Conservation (phyloP, 108 stramenopile species). For the Cyclotella sp. region DNA sequence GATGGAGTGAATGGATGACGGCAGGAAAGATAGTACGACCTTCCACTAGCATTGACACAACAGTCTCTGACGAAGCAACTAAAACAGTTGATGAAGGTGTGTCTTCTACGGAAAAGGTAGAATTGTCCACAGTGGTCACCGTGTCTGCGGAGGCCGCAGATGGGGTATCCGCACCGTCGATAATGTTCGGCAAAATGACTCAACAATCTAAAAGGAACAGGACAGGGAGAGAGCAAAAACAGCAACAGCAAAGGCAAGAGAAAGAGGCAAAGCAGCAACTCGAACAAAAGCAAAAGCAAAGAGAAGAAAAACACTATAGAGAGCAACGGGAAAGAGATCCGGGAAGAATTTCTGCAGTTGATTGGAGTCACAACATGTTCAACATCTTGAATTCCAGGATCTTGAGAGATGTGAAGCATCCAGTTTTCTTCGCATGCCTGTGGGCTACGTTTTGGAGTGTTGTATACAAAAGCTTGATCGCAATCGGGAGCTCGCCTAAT, state of each 20-base stretch:
- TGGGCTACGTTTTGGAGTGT: slow-evolving; percentile 77
- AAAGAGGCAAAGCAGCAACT: slow-evolving; percentile 15
- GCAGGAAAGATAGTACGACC: slow-evolving; percentile 35
- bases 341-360: slow-evolving; percentile 65
- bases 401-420: slow-evolving; percentile 75
- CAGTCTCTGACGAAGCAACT: not conserved
- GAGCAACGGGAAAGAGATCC: slow-evolving; percentile 36
- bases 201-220: slow-evolving; percentile 4
- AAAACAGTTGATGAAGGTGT: not conserved
- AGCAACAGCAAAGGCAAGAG: slow-evolving; percentile 7
- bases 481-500: slow-evolving; percentile 1
- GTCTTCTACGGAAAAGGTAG: slow-evolving; percentile 2
- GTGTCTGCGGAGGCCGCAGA: slow-evolving; percentile 8
- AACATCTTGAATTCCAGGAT: slow-evolving; percentile 84
- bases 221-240: slow-evolving; percentile 4
- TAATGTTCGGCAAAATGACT: not conserved
- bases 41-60: not conserved
- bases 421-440: slow-evolving; percentile 61
- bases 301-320: slow-evolving; percentile 27
- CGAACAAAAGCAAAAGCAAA: slow-evolving; percentile 9
- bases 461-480: slow-evolving; percentile 50
- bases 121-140: not conserved
- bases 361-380: slow-evolving; percentile 92
- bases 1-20: slow-evolving; percentile 53
- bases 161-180: not conserved